phyloP scores from a whole-genome alignment of 1,284 basidiomycete species.

The Microbotryum violaceum region DNA sequence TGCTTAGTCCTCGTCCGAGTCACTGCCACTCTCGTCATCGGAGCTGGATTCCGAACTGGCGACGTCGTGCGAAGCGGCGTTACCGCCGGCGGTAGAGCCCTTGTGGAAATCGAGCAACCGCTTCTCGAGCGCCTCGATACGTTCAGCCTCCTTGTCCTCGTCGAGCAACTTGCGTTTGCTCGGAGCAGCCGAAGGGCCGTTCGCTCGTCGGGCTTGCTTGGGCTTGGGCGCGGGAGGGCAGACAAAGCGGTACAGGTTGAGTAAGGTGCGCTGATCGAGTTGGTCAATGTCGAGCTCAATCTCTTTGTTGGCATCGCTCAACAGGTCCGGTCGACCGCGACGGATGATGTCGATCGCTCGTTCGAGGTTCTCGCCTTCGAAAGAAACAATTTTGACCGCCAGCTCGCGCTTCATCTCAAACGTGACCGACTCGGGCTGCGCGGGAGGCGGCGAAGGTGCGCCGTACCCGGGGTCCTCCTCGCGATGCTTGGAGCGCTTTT shows the following conservation, averaged over 20 bases:
- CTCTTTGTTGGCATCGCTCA: slow-evolving; percentile 77
- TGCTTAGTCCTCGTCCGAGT: slow-evolving; percentile 63
- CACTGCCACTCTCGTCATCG: slow-evolving; percentile 52
- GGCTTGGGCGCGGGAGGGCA: slow-evolving; percentile 51
- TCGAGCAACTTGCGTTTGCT: slow-evolving; percentile 64
- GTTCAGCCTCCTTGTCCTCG: slow-evolving; percentile 77
- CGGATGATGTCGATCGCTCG: slow-evolving; percentile 64
- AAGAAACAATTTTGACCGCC: slow-evolving; percentile 68
- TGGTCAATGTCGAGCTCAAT: slow-evolving; percentile 94
- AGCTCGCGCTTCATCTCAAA: slow-evolving; percentile 95
- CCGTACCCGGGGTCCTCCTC: slow-evolving; percentile 1
- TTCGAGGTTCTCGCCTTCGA: slow-evolving; percentile 41
- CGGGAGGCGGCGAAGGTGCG: background rate
- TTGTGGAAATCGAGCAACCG: slow-evolving; percentile 66
- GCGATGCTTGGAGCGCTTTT: too few relatives aligned
- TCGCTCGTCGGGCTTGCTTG: slow-evolving; percentile 54
- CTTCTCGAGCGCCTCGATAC: slow-evolving; percentile 77
- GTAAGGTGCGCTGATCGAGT: slow-evolving; percentile 70
- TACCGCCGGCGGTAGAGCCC: slow-evolving; percentile 34
- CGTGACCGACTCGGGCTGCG: slow-evolving; percentile 61
- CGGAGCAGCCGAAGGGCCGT: slow-evolving; percentile 55
- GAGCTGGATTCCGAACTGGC: slow-evolving; percentile 41
- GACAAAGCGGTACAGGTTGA: slow-evolving; percentile 89
- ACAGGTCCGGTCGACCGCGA: slow-evolving; percentile 62
- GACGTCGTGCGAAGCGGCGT: slow-evolving; percentile 13